phyloP scores from a whole-genome alignment of 163 green algal genomes.

The Chlamydomonas reinhardtii region DNA sequence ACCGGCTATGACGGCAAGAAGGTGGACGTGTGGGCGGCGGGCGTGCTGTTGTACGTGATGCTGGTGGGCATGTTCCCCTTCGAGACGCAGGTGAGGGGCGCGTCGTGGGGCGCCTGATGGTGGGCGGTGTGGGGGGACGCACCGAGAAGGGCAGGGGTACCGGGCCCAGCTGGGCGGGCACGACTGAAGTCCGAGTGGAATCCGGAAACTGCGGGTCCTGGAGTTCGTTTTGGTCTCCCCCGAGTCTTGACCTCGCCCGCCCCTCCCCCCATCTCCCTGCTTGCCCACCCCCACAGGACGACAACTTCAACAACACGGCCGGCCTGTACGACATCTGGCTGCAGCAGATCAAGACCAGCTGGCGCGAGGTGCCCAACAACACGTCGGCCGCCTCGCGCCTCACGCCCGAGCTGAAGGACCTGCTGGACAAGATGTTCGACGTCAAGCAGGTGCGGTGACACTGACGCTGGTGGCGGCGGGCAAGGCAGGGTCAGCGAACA shows the following conservation, averaged over 20 bases:
- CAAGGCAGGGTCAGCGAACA: too few species aligned
- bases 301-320: slow-evolving; percentile 67
- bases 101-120: not conserved
- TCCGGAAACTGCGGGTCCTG: too few species aligned
- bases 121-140: not conserved
- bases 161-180: too few species aligned
- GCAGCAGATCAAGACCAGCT: slow-evolving; percentile 73
- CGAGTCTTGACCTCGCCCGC: not conserved
- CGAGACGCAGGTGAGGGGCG: slow-evolving; percentile 59
- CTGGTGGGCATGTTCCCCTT: slow-evolving; percentile 83
- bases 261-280: too few species aligned
- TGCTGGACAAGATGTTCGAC: slow-evolving; percentile 92
- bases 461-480: too few species aligned
- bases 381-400: slow-evolving; percentile 62
- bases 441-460: slow-evolving; percentile 77
- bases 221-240: too few species aligned
- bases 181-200: too few species aligned
- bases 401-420: slow-evolving; percentile 76
- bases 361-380: slow-evolving; percentile 68
- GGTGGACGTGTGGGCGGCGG: slow-evolving; percentile 92
- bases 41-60: slow-evolving; percentile 96
- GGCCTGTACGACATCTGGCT: slow-evolving; percentile 72
- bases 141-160: not conserved
- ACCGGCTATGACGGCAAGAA: slow-evolving; percentile 85
- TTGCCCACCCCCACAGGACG: slow-evolving; percentile 41